Percentiles rank a stretch among this genome's conserved stretches.
Conservation (phyloP, 2,329 filamentous ascomycete species). For the Conoideocrella luteorostrata region DNA sequence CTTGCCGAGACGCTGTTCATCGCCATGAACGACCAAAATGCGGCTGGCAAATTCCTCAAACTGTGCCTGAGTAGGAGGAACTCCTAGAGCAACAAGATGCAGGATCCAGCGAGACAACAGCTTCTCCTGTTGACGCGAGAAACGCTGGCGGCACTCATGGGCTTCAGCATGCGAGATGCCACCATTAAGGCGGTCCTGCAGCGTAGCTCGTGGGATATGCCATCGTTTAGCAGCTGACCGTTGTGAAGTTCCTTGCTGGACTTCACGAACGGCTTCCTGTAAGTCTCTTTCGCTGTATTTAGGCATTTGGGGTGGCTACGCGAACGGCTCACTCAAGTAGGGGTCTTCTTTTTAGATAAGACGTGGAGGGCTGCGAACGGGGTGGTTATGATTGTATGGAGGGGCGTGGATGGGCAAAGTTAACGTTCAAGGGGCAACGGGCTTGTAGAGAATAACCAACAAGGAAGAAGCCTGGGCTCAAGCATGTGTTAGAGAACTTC, state of each 20-base stretch:
- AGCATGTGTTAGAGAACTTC: slow-evolving; percentile 11
- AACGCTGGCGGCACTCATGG: slow-evolving; percentile 12
- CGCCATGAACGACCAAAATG: slow-evolving; percentile 10
- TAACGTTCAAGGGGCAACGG: slow-evolving; percentile 3
- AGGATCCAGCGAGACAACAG: slow-evolving; percentile 11
- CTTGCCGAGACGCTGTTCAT: slow-evolving; percentile 11
- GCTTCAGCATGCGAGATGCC: slow-evolving; percentile 12
- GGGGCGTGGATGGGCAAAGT: background rate
- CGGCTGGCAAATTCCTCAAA: slow-evolving; percentile 11
- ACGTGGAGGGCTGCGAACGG: slow-evolving; percentile 1
- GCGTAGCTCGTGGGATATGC: slow-evolving; percentile 11
- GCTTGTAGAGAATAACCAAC: slow-evolving; percentile 9
- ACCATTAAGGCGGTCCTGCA: slow-evolving; percentile 11
- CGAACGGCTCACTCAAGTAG: background rate
- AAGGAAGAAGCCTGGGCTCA: slow-evolving; percentile 10
- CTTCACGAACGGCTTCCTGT: slow-evolving; percentile 12
- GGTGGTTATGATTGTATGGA: background rate
- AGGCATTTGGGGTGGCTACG: slow-evolving; percentile 9
- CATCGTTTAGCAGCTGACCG: slow-evolving; percentile 11
- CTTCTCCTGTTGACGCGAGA: slow-evolving; percentile 11
- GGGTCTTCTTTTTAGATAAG: background rate
- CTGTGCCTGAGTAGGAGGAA: slow-evolving; percentile 10
- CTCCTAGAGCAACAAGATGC: slow-evolving; percentile 9
- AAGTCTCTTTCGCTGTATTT: slow-evolving; percentile 12
- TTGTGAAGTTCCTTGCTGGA: slow-evolving; percentile 12